Conservation (phyloP, 345 rosid genomes). For the Acer negundo region DNA sequence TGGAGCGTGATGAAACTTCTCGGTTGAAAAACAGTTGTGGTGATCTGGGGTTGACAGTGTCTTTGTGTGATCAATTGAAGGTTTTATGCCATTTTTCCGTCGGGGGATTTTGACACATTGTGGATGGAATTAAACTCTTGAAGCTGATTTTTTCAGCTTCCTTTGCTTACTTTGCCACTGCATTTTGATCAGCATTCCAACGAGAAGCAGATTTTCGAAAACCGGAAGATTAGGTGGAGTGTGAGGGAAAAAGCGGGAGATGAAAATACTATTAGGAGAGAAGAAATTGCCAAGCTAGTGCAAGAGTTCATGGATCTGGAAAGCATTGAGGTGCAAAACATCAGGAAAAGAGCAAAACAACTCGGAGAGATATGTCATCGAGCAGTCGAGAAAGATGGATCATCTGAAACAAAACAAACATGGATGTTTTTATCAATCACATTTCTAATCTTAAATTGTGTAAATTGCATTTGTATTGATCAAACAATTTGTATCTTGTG, state of each 20-base stretch:
- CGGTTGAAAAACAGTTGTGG: slow-evolving; percentile 8
- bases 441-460: background rate
- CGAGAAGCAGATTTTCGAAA: slow-evolving; percentile 17
- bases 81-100: too few species aligned
- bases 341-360: slow-evolving; percentile 12
- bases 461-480: background rate
- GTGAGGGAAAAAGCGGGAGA: background rate
- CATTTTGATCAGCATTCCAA: slow-evolving; percentile 22
- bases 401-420: slow-evolving; percentile 11
- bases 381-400: slow-evolving; percentile 24
- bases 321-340: slow-evolving; percentile 11
- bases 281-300: slow-evolving; percentile 14
- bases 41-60: slow-evolving; percentile 18
- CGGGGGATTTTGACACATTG: slow-evolving; percentile 34
- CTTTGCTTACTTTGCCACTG: slow-evolving; percentile 28
- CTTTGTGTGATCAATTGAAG: slow-evolving; percentile 29
- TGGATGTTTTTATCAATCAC: slow-evolving; percentile 15
- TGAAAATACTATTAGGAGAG: background rate
- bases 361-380: background rate
- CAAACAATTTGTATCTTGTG: background rate
- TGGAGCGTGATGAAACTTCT: slow-evolving; percentile 36
- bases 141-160: slow-evolving; percentile 23
- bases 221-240: slow-evolving; percentile 26
- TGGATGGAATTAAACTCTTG: slow-evolving; percentile 32
- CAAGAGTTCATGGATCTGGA: background rate